These are phyloP conservation scores for Magnolia sinica DNA, from an alignment of 164 flowering plant genomes.

Conservation along the genomic window DNA sequence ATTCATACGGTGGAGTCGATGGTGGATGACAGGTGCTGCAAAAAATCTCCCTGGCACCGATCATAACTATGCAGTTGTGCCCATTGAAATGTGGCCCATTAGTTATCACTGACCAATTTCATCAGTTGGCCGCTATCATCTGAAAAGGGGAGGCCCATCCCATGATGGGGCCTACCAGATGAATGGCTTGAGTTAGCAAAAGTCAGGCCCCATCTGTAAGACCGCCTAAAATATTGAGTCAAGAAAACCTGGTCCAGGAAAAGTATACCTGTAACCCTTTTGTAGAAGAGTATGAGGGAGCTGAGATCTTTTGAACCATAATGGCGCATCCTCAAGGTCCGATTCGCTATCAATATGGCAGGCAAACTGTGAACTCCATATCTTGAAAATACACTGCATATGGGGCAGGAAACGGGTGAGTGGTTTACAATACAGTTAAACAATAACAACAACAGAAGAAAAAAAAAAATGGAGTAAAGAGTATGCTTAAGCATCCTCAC, in stretches of 20 bases:
- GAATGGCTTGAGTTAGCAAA: neutral
- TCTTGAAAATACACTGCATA: constrained; percentile 73
- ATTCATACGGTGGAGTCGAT: neutral
- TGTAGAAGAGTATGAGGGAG: neutral
- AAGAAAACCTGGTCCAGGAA: neutral
- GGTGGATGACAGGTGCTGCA: neutral
- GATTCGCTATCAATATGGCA: constrained; percentile 54
- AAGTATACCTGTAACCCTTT: constrained; percentile 4
- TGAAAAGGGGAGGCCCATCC: neutral
- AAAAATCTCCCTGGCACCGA: too few species aligned
- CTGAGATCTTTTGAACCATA: constrained; percentile 57
- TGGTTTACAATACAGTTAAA: neutral
- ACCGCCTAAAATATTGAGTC: neutral
- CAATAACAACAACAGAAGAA: neutral
- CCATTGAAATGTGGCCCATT: neutral
- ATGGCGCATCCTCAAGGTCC: constrained; percentile 33
- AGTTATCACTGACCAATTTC: too few species aligned
- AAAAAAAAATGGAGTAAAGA: neutral
- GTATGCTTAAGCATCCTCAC: constrained; percentile 28
- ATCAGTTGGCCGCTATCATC: too few species aligned
- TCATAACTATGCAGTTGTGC: neutral
- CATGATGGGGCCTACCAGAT: neutral
- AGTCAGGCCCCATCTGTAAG: neutral
- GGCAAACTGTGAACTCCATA: constrained; percentile 89
- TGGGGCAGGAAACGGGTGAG: neutral